Percentiles rank a stretch among this genome's conserved stretches.
Conservation (phyloP, 352 stramenopile species). For the Globisporangium nodosum region DNA sequence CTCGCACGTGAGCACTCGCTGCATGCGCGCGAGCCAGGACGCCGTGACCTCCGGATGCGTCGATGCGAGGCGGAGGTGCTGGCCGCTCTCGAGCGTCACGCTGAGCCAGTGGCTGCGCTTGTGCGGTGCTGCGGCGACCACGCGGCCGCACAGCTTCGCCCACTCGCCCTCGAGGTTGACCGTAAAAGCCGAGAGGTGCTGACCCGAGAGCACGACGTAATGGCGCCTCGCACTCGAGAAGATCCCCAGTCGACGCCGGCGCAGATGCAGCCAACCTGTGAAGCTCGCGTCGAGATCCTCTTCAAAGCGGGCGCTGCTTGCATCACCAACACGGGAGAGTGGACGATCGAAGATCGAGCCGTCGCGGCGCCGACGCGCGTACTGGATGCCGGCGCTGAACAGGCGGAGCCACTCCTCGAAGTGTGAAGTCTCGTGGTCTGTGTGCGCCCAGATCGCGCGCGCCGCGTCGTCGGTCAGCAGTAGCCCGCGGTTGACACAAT, state of each 20-base stretch:
- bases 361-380: conserved; percentile 6
- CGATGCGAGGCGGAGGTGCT: conserved; percentile 21
- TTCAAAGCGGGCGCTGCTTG: background rate
- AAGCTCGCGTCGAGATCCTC: conserved; percentile 11
- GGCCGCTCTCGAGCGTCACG: conserved; percentile 8
- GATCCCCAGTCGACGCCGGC: conserved; percentile 14
- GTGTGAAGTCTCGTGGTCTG: conserved; percentile 18
- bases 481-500: conserved; percentile 37
- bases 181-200: conserved; percentile 25
- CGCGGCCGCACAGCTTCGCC: conserved; percentile 24
- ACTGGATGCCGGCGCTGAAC: conserved; percentile 16
- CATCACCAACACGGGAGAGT: background rate
- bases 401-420: conserved; percentile 34
- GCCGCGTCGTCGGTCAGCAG: conserved; percentile 23
- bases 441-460: conserved; percentile 32
- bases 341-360: conserved; percentile 20
- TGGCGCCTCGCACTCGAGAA: conserved; percentile 12
- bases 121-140: conserved; percentile 9
- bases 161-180: conserved; percentile 40
- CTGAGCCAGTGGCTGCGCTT: conserved; percentile 12
- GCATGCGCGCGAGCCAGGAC: conserved; percentile 10
- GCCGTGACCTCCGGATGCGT: conserved; percentile 4
- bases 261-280: conserved; percentile 27
- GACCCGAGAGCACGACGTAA: conserved; percentile 31
- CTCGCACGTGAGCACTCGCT: conserved; percentile 2